Conservation (phyloP, 805 yeast species). For the Kuraishia capsulata region DNA sequence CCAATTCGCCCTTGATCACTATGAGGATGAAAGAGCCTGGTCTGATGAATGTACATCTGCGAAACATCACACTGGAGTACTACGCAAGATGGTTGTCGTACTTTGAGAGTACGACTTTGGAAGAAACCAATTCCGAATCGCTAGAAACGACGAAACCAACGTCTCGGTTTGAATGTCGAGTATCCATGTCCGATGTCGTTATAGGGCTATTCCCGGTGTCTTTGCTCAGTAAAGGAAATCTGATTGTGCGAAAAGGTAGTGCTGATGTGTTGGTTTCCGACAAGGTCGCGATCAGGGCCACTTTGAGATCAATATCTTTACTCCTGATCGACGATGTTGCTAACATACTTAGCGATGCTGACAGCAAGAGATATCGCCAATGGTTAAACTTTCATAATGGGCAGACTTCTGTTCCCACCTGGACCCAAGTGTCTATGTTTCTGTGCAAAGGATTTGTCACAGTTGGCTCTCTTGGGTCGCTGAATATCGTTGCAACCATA, state of each 20-base stretch:
- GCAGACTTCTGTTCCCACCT: slow-evolving; percentile 14
- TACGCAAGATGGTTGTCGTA: slow-evolving; percentile 49
- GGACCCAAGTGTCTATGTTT: slow-evolving; percentile 33
- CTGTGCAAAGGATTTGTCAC: slow-evolving; percentile 40
- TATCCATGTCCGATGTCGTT: slow-evolving; percentile 37
- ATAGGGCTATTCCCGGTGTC: slow-evolving; percentile 59
- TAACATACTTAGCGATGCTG: slow-evolving; percentile 22
- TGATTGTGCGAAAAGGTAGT: slow-evolving; percentile 46
- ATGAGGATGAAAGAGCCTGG: slow-evolving; percentile 24
- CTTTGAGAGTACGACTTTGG: slow-evolving; percentile 19
- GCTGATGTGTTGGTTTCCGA: slow-evolving; percentile 33
- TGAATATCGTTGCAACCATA: slow-evolving; percentile 24
- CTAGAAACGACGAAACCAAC: not conserved
- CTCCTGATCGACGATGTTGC: slow-evolving; percentile 56
- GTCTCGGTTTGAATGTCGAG: not conserved
- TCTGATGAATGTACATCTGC: slow-evolving; percentile 30
- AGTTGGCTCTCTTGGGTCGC: slow-evolving; percentile 35
- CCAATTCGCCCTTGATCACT: slow-evolving; percentile 28
- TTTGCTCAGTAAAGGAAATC: slow-evolving; percentile 40
- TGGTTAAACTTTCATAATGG: slow-evolving; percentile 12
- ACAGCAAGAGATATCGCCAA: slow-evolving; percentile 13
- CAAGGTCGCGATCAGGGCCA: slow-evolving; percentile 28
- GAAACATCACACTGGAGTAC: slow-evolving; percentile 44
- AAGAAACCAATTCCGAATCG: not conserved
- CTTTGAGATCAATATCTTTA: slow-evolving; percentile 39